Evolutionary conservation across 2,329 filamentous ascomycete species (phyloP), one percentile per base, ranked within the genome.

Genomic region (Leptographium flavum): DNA sequence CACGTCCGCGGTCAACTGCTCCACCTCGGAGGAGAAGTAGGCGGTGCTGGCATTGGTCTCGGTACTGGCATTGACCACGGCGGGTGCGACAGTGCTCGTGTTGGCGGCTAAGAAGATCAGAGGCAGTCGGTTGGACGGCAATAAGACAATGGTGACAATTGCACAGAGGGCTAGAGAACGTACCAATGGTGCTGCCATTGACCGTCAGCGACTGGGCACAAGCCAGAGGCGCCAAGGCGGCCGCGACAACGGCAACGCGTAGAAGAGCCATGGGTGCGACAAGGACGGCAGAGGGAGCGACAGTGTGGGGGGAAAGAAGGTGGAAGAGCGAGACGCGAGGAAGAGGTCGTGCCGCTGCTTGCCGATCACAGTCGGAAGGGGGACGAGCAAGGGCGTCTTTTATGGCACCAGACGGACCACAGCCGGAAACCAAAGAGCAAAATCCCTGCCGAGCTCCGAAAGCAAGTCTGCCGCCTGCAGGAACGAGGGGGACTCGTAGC

Each of bases 21-120:
- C 25, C 3, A 43, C 39, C 49, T 57, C 56, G 31, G 47, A 54
- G 15, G 45, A 21, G 22, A 57, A 57, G 5, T 47, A 45, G 25
- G 35, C 41, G 2, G 46, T 19, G 14, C 40, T 39, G 8, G 46
- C 42, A 19, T 47, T 42, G 28, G 48, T 43, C 19, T 38, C 25
- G 1, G 46, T 25, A 28, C 31, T 22, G 28, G 49, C 49, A 7
- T 38, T 35, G 15, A 21, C 46, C 3, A 37, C 43, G 2, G 52
- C 50, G 7, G 50, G 49, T 8, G 50, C 50, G 10, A 53, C 50
- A 2, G 49, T 53, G 21, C 30, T 42, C 4, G 13, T 10, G 7
- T 36, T 50, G 39, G 51, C 51, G 14, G 36, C 51, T 53, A 22
- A 13, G 32, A 14, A 21, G 14, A 13, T 14, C 21, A n/a, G 17